A percentile compares a stretch with the other conserved stretches of the same genome.
Conservation (phyloP, 2,329 filamentous ascomycete genomes). For the Stromatinia cepivora region DNA sequence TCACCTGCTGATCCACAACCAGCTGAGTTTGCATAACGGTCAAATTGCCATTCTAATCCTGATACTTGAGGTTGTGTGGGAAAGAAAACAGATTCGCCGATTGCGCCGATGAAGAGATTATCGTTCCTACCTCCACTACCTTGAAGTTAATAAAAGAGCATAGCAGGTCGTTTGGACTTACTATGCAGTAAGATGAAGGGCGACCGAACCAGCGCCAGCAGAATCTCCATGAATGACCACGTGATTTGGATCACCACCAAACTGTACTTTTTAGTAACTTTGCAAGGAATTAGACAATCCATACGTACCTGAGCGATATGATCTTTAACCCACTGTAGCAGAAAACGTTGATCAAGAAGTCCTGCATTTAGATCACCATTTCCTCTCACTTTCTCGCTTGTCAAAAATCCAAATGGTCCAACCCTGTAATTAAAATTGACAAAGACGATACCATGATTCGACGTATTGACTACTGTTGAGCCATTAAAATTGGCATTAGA, state of each 20-base stretch:
- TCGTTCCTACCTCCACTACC: constrained; percentile 36
- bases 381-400: constrained; percentile 54
- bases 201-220: constrained; percentile 50
- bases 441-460: constrained; percentile 51
- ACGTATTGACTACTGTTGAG: constrained; percentile 48
- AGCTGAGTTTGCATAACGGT: constrained; percentile 41
- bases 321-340: constrained; percentile 60
- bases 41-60: constrained; percentile 47
- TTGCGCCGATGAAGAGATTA: constrained; percentile 35
- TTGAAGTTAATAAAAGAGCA: background rate
- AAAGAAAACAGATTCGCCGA: constrained; percentile 43
- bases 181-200: constrained; percentile 42
- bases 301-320: constrained; percentile 52
- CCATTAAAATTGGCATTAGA: constrained; percentile 56
- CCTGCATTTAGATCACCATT: constrained; percentile 63
- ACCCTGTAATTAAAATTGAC: constrained; percentile 66
- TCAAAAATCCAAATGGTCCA: constrained; percentile 62
- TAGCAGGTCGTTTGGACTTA: constrained; percentile 15
- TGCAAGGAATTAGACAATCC: background rate
- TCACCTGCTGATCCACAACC: constrained; percentile 39
- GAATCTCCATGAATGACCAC: constrained; percentile 51
- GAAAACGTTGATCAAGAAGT: constrained; percentile 61
- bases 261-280: constrained; percentile 31
- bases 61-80: constrained; percentile 44
- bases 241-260: constrained; percentile 48